Base-by-base conservation (phyloP, 2,329 filamentous ascomycete genomes). In the Aspergillus niger region DNA sequence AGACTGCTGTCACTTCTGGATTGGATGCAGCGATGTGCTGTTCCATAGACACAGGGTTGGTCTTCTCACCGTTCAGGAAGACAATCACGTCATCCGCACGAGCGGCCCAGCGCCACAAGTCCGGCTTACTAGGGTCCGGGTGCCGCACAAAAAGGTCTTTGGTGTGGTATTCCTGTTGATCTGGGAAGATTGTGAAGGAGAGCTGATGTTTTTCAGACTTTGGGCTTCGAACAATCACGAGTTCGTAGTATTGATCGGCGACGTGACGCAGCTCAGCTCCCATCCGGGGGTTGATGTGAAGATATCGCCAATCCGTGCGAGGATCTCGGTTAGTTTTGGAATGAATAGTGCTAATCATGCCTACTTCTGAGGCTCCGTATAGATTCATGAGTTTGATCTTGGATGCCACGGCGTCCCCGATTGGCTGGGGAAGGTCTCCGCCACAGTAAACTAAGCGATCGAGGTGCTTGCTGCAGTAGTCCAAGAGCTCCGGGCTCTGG, bases 371-470 rank as follows among this genome's bases (percentile, higher is more conserved):
- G 0, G 76, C 69, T 17, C 76, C 77, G 63, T 69, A 74, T 17
- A 68, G 66, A 51, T 75, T 76, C 7, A 72, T 62, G 2, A 76
- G 69, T 5, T 32, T 67, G 7, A 79, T 59, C 48, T 74, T 76
- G 3, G 71, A 63, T 0, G 74, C 72, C 1, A 79, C 69, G 3
- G 43, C 59, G 44, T 79, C 72, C 0, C 77, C 78, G 8, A 75
- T 63, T 0, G 66, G 57, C 48, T 76, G 68, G 1, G 78, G 73
- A 3, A 78, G 62, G 58, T 76, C 72, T 0, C 76, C 77, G 7
- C 78, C 76, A 8, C 73, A 72, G 59, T 77, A 79, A 0, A 74
- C 10, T 2, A 78, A 68, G 10, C 67, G 30, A 26, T 74, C 60
- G 6, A 79, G 61, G 24, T 76, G 60, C 6, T 62, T 36, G 1